These are phyloP conservation scores for Aureobasidium pullulans DNA, from an alignment of 2,329 filamentous ascomycete species.

Conservation along the genomic window DNA sequence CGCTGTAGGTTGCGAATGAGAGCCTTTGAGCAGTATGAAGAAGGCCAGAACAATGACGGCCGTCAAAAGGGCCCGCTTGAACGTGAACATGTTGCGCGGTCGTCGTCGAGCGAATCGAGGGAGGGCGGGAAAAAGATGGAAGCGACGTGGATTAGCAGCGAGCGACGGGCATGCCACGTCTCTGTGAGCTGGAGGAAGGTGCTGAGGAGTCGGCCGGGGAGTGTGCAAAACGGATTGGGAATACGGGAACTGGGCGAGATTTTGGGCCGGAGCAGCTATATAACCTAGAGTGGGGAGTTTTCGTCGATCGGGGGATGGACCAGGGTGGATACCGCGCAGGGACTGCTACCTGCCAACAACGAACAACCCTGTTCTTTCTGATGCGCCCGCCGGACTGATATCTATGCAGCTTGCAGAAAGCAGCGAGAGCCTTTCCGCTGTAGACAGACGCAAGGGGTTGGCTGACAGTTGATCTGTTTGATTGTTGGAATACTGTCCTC, in stretches of 20 bases:
- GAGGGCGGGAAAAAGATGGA: background rate
- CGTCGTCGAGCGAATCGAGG: background rate
- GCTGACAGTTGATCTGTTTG: slow-evolving; percentile 7
- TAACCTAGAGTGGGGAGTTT: background rate
- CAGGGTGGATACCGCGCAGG: slow-evolving; percentile 5
- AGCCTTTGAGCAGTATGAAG: slow-evolving; percentile 61
- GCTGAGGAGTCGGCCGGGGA: background rate
- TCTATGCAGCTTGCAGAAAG: slow-evolving; percentile 1
- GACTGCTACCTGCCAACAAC: background rate
- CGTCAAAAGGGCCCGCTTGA: slow-evolving; percentile 65
- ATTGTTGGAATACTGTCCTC: background rate
- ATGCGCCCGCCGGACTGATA: background rate
- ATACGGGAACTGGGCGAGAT: background rate
- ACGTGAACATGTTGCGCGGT: slow-evolving; percentile 59
- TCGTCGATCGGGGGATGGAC: slow-evolving; percentile 9
- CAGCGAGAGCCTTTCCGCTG: background rate
- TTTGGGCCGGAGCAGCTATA: slow-evolving; percentile 1
- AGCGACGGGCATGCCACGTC: slow-evolving; percentile 10
- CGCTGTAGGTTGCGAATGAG: slow-evolving; percentile 36
- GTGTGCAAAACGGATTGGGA: background rate
- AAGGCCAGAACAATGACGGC: slow-evolving; percentile 62
- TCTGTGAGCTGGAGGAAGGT: slow-evolving; percentile 1
- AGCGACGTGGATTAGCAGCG: slow-evolving; percentile 2
- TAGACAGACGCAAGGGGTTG: background rate
- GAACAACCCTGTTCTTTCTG: slow-evolving; percentile 4